phyloP scores from a whole-genome alignment of 2,329 filamentous ascomycete species.

The Aspergillus sp. region DNA sequence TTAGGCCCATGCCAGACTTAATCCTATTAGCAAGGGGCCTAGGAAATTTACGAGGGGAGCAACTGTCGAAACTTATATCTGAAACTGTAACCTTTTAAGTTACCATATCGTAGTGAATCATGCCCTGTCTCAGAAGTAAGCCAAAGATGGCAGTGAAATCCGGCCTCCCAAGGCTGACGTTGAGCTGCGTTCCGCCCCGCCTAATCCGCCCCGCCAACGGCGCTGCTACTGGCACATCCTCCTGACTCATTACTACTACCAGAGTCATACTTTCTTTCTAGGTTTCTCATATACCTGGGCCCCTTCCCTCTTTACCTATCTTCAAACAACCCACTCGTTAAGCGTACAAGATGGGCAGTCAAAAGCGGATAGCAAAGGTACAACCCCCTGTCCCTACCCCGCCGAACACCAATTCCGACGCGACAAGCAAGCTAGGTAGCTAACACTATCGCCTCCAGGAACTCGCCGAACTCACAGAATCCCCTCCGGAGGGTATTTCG shows the following conservation, averaged over 20 bases:
- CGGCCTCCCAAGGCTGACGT: conserved; percentile 11
- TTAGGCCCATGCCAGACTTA: too few relatives aligned
- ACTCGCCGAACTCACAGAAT: conserved; percentile 56
- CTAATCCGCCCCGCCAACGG: conserved; percentile 11
- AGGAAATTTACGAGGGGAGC: background rate
- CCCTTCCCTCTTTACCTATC: background rate
- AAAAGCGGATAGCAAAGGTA: conserved; percentile 51
- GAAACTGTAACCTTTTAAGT: background rate
- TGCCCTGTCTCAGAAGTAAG: background rate
- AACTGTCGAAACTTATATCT: background rate
- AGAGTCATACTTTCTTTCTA: background rate
- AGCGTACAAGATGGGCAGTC: conserved; percentile 38
- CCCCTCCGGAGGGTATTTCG: conserved; percentile 57
- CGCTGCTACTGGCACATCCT: background rate
- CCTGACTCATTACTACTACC: background rate
- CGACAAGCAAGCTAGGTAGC: background rate
- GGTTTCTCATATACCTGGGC: background rate
- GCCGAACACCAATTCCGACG: background rate
- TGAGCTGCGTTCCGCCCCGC: conserved; percentile 6
- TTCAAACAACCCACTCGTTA: background rate
- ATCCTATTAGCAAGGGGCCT: background rate
- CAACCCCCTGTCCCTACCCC: background rate
- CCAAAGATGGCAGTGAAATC: background rate
- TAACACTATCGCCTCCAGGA: conserved; percentile 48
- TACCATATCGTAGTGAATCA: background rate